Evolutionary conservation across 352 stramenopile genomes (phyloP).

Genomic region (Globisporangium recalcitrans): DNA sequence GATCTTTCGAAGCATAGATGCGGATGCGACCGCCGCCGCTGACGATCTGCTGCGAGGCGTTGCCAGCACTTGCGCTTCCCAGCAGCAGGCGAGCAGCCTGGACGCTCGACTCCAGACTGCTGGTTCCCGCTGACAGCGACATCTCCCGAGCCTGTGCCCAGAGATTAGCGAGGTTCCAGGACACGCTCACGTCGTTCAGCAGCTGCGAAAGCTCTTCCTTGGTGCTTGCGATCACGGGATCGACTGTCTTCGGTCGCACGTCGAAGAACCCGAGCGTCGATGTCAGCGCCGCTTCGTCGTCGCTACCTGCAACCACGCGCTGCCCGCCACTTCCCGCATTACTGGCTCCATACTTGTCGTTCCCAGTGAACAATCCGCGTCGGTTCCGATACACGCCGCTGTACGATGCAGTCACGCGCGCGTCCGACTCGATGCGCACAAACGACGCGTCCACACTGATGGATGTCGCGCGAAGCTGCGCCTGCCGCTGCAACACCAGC

Average conservation of each 20-base stretch:
- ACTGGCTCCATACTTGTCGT: slow-evolving; percentile 42
- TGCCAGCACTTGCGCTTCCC: slow-evolving; percentile 35
- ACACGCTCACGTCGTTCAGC: slow-evolving; percentile 34
- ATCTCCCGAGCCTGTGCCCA: slow-evolving; percentile 27
- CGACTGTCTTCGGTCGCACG: slow-evolving; percentile 23
- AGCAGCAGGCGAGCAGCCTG: slow-evolving; percentile 38
- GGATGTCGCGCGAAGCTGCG: slow-evolving; percentile 34
- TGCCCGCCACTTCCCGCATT: slow-evolving; percentile 50
- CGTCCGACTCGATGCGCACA: slow-evolving; percentile 44
- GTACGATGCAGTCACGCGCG: slow-evolving; percentile 33
- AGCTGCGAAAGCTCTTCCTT: slow-evolving; percentile 14
- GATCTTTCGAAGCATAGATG: slow-evolving; percentile 57
- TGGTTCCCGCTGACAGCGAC: slow-evolving; percentile 7
- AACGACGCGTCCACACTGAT: slow-evolving; percentile 57
- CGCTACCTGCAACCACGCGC: slow-evolving; percentile 31
- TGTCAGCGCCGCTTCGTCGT: slow-evolving; percentile 23
- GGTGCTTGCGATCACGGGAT: not conserved
- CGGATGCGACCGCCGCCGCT: slow-evolving; percentile 55
- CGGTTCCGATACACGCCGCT: slow-evolving; percentile 20
- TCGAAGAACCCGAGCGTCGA: slow-evolving; percentile 47
- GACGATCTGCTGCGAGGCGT: slow-evolving; percentile 6
- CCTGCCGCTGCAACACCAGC: slow-evolving; percentile 33
- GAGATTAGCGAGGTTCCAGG: slow-evolving; percentile 47
- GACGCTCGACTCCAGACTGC: slow-evolving; percentile 19
- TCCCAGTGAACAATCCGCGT: slow-evolving; percentile 32